A percentile compares a stretch with the other conserved stretches of the same genome.
phyloP scores from a whole-genome alignment of 495 filamentous ascomycete genomes.

The Aspergillus hancockii region DNA sequence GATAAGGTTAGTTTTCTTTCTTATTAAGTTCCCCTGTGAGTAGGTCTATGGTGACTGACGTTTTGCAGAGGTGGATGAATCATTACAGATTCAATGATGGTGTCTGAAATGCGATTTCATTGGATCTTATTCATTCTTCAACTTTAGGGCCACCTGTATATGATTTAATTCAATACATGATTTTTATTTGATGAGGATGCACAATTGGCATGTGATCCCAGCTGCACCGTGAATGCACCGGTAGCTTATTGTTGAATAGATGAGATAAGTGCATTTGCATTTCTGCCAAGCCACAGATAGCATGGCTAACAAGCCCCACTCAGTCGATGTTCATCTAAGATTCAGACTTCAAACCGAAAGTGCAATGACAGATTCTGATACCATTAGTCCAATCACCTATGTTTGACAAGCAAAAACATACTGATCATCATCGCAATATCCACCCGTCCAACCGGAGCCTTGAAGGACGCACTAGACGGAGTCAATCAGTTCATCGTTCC shows the following conservation, averaged over 20 bases:
- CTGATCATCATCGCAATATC: constrained; percentile 12
- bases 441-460: constrained; percentile 10
- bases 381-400: not conserved
- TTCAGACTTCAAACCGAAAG: not conserved
- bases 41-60: not conserved
- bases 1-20: constrained; percentile 36
- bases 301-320: not conserved
- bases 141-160: not conserved
- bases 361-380: constrained; percentile 15
- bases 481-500: not conserved
- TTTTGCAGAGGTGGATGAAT: constrained; percentile 39
- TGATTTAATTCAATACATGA: not conserved
- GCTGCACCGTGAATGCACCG: not conserved
- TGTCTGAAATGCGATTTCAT: constrained; percentile 20
- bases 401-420: not conserved
- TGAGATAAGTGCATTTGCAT: too few species aligned
- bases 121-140: not conserved
- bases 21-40: not conserved
- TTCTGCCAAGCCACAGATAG: not conserved
- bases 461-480: constrained; percentile 5
- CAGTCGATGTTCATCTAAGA: too few species aligned
- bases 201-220: not conserved
- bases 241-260: too few species aligned
- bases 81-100: constrained; percentile 37
- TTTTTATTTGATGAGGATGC: not conserved